Evolutionary conservation across 2,329 filamentous ascomycete species (phyloP).

Genomic region (Myriosclerotinia duriaeana): DNA sequence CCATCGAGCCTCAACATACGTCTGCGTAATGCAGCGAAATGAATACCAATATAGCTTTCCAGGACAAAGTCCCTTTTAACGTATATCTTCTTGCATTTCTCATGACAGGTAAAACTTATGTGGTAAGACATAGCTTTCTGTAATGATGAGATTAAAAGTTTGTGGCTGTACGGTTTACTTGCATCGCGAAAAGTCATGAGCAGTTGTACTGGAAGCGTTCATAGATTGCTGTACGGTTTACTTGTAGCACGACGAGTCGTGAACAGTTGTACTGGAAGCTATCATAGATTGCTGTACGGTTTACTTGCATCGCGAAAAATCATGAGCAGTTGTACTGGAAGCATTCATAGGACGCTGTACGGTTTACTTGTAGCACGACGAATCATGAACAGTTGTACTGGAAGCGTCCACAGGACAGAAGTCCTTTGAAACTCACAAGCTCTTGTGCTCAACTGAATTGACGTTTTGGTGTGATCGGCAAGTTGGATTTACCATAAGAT

Average conservation of each 20-base stretch:
- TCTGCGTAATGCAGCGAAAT: neutral
- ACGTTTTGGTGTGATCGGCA: conserved; percentile 2
- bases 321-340: too few relatives aligned
- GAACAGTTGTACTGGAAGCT: conserved; percentile 16
- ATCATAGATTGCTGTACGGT: neutral
- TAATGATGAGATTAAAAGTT: neutral
- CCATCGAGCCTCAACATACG: conserved; percentile 15
- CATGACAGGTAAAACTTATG: conserved; percentile 10
- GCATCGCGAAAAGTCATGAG: neutral
- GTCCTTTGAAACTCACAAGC: conserved; percentile 9
- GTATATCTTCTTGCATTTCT: conserved; percentile 13
- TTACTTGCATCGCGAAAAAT: neutral
- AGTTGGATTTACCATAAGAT: conserved; percentile 17
- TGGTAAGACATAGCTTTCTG: conserved; percentile 8
- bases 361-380: neutral
- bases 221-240: neutral
- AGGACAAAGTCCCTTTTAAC: neutral
- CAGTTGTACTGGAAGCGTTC: conserved; percentile 18
- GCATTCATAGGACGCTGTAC: too few relatives aligned
- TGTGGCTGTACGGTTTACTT: conserved; percentile 21
- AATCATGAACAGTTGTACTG: conserved; percentile 14
- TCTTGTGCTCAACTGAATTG: conserved; percentile 6
- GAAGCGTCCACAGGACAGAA: conserved; percentile 8
- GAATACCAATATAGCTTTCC: neutral
- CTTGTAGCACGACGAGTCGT: neutral